phyloP scores from a whole-genome alignment of 164 flowering plant genomes.

The Stephania japonica region DNA sequence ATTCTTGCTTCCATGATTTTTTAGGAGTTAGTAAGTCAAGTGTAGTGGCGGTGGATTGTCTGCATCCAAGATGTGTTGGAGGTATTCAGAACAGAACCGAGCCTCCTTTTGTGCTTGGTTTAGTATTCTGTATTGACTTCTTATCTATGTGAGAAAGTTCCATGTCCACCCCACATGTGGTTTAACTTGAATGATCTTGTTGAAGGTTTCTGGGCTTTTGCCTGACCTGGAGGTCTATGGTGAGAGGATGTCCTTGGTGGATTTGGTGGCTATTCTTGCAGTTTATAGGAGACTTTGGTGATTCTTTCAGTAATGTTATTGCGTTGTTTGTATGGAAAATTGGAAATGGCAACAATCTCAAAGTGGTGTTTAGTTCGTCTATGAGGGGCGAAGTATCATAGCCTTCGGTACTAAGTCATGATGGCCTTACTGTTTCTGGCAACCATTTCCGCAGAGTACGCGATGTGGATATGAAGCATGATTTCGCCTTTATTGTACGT shows the following conservation, averaged over 20 bases:
- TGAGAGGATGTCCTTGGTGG: constrained; percentile 68
- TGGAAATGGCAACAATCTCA: constrained; percentile 74
- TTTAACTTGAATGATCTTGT: constrained; percentile 67
- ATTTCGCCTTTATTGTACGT: constrained; percentile 94
- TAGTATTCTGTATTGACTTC: constrained; percentile 15
- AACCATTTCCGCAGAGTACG: constrained; percentile 97
- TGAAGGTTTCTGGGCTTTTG: constrained; percentile 69
- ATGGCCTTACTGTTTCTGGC: constrained; percentile 98
- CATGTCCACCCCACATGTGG: constrained; percentile 35
- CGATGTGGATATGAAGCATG: constrained; percentile 98
- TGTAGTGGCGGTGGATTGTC: constrained; percentile 12
- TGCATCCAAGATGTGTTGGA: constrained; percentile 4
- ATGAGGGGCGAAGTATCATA: constrained; percentile 75
- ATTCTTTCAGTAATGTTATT: constrained; percentile 79
- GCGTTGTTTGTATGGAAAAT: constrained; percentile 75
- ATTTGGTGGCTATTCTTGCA: constrained; percentile 71
- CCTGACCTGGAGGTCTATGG: constrained; percentile 72
- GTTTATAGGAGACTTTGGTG: constrained; percentile 78
- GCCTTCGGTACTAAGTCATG: constrained; percentile 66
- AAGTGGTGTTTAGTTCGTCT: constrained; percentile 92
- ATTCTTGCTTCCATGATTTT: not conserved
- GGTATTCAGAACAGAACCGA: constrained; percentile 15
- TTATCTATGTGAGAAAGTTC: constrained; percentile 32
- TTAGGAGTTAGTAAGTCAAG: constrained; percentile 10
- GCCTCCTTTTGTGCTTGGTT: constrained; percentile 25